These are phyloP conservation scores for Allium sativum DNA, from an alignment of 106 monocot genomes.

Conservation along the genomic window DNA sequence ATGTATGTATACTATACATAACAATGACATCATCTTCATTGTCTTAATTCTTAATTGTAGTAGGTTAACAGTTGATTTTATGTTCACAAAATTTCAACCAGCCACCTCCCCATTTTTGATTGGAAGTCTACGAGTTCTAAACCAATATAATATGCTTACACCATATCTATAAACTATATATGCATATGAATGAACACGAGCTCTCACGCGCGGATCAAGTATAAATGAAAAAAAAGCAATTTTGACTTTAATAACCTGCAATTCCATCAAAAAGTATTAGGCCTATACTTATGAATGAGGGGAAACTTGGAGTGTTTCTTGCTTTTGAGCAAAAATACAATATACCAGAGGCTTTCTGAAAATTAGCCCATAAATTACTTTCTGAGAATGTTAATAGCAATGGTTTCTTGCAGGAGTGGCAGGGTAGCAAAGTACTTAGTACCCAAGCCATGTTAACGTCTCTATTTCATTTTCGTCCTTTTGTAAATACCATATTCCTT, in stretches of 20 bases:
- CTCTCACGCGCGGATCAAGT: too few relatives aligned
- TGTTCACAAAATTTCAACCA: neutral
- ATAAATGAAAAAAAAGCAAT: too few relatives aligned
- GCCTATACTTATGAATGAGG: neutral
- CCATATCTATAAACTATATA: neutral
- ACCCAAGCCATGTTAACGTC: neutral
- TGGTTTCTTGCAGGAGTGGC: too few relatives aligned
- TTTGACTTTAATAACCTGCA: too few relatives aligned
- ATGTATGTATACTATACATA: conserved; percentile 32
- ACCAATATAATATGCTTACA: neutral
- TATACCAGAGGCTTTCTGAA: neutral
- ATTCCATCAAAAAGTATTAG: too few relatives aligned
- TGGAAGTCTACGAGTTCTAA: neutral
- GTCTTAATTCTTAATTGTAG: neutral
- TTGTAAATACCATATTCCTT: neutral
- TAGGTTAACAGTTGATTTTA: neutral
- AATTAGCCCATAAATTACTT: too few relatives aligned
- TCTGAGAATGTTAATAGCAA: too few relatives aligned
- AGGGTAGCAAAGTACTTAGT: too few relatives aligned
- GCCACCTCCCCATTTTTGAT: neutral
- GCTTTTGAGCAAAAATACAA: neutral
- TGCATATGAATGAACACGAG: too few relatives aligned
- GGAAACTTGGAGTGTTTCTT: neutral
- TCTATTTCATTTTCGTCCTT: neutral
- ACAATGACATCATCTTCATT: neutral